These are phyloP conservation scores for Solanum piurae DNA, from an alignment of 257 asterid genomes.

Conservation along the genomic window DNA sequence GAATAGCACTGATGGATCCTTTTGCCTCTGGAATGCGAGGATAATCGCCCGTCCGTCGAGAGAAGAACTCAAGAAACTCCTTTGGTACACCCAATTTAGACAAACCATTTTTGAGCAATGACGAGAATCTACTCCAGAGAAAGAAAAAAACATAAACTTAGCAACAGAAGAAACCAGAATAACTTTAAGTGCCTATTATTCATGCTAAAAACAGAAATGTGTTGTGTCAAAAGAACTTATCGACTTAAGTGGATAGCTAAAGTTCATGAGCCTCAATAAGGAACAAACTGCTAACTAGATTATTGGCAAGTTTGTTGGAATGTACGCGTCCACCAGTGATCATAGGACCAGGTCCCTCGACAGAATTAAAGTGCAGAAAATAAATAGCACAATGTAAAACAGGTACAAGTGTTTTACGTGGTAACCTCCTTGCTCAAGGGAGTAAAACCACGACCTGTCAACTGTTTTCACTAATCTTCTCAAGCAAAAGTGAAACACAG, in stretches of 20 bases:
- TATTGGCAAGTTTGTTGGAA: background rate
- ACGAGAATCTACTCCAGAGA: slow-evolving; percentile 38
- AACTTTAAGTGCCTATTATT: background rate
- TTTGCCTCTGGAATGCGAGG: slow-evolving; percentile 77
- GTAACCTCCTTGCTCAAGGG: too few relatives aligned
- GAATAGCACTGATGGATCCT: slow-evolving; percentile 56
- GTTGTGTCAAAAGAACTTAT: background rate
- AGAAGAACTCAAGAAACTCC: slow-evolving; percentile 45
- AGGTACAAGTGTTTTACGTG: too few relatives aligned
- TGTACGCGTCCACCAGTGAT: too few relatives aligned
- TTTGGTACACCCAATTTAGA: slow-evolving; percentile 63
- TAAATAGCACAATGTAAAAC: too few relatives aligned
- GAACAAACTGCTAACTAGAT: background rate
- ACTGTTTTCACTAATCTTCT: too few relatives aligned
- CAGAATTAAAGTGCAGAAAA: too few relatives aligned
- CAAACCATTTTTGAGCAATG: slow-evolving; percentile 42
- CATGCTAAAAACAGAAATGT: background rate
- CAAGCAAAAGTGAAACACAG: too few relatives aligned
- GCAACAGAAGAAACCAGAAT: background rate
- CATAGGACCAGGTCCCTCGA: too few relatives aligned
- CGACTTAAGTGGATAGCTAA: background rate
- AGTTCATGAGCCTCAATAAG: background rate
- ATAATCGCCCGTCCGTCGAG: slow-evolving; percentile 32
- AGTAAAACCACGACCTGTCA: too few relatives aligned
- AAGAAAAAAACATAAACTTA: background rate